phyloP scores from a whole-genome alignment of 495 filamentous ascomycete species.

The Aspergillus biplanus region DNA sequence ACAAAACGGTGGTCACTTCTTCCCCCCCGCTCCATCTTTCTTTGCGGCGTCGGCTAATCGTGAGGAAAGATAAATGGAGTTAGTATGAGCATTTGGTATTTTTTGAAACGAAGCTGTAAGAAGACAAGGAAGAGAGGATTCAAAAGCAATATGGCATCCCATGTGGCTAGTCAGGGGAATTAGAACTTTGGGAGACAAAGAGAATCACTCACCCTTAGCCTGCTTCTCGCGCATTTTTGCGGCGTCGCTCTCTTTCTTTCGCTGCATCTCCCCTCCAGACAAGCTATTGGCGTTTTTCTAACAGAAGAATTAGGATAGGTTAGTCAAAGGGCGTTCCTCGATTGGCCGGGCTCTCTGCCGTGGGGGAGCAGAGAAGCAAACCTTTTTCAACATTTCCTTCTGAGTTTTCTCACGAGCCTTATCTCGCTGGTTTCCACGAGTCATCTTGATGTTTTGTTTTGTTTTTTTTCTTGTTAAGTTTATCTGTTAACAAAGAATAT shows the following conservation, averaged over 20 bases:
- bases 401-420: conserved; percentile 81
- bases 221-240: conserved; percentile 92
- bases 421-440: conserved; percentile 92
- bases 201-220: conserved; percentile 63
- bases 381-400: conserved; percentile 62
- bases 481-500: no score
- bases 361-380: conserved; percentile 15
- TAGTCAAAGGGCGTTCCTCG: no score
- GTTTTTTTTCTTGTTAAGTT: no score
- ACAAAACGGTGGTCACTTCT: conserved; percentile 9
- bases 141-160: neutral
- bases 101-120: neutral
- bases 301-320: no score
- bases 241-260: conserved; percentile 75
- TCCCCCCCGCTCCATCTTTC: conserved; percentile 23
- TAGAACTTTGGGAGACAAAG: neutral
- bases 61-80: neutral
- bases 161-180: neutral
- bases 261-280: conserved; percentile 68
- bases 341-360: no score
- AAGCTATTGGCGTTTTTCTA: conserved; percentile 68
- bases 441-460: no score
- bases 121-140: neutral
- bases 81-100: neutral
- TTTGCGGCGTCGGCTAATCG: conserved; percentile 36